A percentile compares a stretch with the other conserved stretches of the same genome.
Conservation (phyloP, 2,329 filamentous ascomycete species). For the Furcasterigmium sp. region DNA sequence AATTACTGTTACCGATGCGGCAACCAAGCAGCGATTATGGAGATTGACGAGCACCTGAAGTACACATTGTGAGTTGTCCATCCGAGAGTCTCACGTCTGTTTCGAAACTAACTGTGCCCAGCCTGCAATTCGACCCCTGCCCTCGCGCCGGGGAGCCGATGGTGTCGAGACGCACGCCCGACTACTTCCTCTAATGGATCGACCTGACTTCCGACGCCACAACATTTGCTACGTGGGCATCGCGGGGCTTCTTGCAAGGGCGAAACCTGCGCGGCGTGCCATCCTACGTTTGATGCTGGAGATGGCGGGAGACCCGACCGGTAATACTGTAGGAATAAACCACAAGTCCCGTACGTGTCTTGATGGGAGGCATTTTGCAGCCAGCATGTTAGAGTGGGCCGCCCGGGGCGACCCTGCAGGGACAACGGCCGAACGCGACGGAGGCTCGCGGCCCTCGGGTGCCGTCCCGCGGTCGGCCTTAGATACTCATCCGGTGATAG, state of each 20-base stretch:
- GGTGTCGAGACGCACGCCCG: constrained; percentile 95
- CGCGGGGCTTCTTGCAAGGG: constrained; percentile 4
- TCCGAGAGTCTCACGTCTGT: neutral
- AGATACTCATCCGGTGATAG: constrained; percentile 4
- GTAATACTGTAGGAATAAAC: constrained; percentile 12
- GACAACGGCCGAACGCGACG: neutral
- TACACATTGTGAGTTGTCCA: constrained; percentile 84
- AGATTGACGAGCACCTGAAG: constrained; percentile 98
- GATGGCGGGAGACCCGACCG: constrained; percentile 5
- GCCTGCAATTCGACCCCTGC: constrained; percentile 98
- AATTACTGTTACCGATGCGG: constrained; percentile 99
- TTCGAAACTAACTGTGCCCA: constrained; percentile 29
- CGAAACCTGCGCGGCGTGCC: constrained; percentile 8
- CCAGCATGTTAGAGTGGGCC: constrained; percentile 7
- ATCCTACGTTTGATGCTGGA: constrained; percentile 10
- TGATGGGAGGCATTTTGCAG: constrained; percentile 10
- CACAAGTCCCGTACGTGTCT: constrained; percentile 8
- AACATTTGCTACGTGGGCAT: too few relatives aligned
- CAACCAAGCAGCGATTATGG: constrained; percentile 99
- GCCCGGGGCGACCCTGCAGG: neutral
- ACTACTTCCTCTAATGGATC: constrained; percentile 86
- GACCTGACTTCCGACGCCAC: constrained; percentile 8
- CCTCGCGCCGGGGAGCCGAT: constrained; percentile 96
- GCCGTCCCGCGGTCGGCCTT: neutral
- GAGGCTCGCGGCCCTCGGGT: too few relatives aligned